Conservation (phyloP, 225 moss, liverwort and hornwort species). For the Pleurozium schreberi region DNA sequence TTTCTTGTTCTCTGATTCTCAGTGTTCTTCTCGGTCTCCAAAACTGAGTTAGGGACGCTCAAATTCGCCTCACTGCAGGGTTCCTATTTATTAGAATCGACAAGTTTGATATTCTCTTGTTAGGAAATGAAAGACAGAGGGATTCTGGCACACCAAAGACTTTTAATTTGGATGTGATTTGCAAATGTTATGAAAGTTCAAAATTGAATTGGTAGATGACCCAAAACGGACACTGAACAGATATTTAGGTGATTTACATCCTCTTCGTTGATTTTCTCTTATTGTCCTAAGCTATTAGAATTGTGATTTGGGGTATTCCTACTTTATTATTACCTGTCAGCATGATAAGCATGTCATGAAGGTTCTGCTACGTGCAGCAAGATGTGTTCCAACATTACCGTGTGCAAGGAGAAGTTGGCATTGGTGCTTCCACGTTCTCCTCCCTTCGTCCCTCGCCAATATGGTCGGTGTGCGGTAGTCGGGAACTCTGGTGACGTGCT, state of each 20-base stretch:
- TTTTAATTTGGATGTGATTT: neutral
- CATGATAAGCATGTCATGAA: neutral
- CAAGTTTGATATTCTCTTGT: neutral
- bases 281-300: neutral
- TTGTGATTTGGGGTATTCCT: neutral
- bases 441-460: constrained; percentile 35
- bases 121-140: neutral
- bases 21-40: neutral
- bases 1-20: neutral
- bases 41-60: neutral
- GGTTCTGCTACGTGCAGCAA: constrained; percentile 10
- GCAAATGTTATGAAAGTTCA: neutral
- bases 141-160: neutral
- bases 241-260: neutral
- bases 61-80: neutral
- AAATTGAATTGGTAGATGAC: neutral
- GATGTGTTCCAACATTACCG: constrained; percentile 21
- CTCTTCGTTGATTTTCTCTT: neutral
- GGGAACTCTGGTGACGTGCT: constrained; percentile 56
- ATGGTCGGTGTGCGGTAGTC: constrained; percentile 37
- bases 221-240: neutral
- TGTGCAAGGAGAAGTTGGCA: constrained; percentile 44
- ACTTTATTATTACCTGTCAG: neutral
- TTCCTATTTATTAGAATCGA: neutral
- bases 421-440: constrained; percentile 26